phyloP scores from a whole-genome alignment of 257 asterid genomes.

The Mitragyna speciosa region DNA sequence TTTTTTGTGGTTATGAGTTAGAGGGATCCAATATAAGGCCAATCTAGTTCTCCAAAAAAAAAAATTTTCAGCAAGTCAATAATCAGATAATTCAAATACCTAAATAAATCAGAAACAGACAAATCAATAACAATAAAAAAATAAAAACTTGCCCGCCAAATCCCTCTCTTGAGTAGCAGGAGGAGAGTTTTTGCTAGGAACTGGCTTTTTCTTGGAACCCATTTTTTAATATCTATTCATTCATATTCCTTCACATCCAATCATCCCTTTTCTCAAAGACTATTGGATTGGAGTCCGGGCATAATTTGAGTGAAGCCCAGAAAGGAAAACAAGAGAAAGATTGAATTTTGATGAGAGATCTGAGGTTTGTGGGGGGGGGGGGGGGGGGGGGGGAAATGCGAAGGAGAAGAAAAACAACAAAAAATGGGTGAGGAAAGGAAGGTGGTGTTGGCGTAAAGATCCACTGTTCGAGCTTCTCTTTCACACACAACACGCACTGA shows the following conservation, averaged over 20 bases:
- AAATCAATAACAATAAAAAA: not conserved
- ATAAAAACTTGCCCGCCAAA: slow-evolving; percentile 36
- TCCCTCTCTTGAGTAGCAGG: slow-evolving; percentile 25
- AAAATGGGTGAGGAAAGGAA: not conserved
- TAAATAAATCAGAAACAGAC: not conserved
- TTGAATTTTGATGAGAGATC: slow-evolving; percentile 28
- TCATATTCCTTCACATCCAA: slow-evolving; percentile 14
- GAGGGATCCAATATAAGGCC: not conserved
- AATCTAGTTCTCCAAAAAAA: not conserved
- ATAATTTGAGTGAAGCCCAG: not conserved
- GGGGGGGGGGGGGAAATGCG: not conserved
- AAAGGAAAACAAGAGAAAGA: slow-evolving; percentile 13
- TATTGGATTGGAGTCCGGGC: slow-evolving; percentile 7
- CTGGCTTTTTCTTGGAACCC: slow-evolving; percentile 30
- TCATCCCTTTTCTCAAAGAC: not conserved
- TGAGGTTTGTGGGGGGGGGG: not conserved
- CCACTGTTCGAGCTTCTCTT: slow-evolving; percentile 16
- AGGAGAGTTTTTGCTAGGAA: not conserved
- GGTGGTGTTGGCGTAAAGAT: not conserved
- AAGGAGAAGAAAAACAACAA: not conserved
- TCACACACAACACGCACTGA: not conserved
- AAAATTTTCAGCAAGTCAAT: slow-evolving; percentile 12
- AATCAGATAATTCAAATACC: not conserved
- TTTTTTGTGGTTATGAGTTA: not conserved
- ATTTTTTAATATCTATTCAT: not conserved